Evolutionary conservation across 257 asterid genomes (phyloP).

Genomic region (Catharanthus roseus): DNA sequence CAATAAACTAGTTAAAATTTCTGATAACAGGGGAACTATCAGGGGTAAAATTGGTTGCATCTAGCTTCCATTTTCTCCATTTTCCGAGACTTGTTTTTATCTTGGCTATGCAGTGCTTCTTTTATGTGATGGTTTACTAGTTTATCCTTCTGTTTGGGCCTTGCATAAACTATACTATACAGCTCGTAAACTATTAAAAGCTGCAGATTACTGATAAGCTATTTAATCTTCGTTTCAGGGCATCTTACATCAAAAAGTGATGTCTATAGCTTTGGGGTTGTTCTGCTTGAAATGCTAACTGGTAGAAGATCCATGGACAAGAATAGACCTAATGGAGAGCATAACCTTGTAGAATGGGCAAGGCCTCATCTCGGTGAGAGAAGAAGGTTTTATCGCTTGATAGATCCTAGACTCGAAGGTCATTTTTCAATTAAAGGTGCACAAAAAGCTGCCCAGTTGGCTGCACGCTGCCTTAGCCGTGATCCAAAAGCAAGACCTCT

Average conservation of each 20-base stretch:
- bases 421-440: conserved; percentile 93
- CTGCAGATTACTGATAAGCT: background rate
- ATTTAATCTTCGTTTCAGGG: conserved; percentile 37
- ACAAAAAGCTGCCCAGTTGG: conserved; percentile 87
- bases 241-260: conserved; percentile 96
- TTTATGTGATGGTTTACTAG: background rate
- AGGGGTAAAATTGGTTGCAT: background rate
- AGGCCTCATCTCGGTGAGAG: conserved; percentile 80
- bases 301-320: conserved; percentile 98
- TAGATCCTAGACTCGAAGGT: conserved; percentile 94
- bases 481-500: conserved; percentile 77
- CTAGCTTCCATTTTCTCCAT: background rate
- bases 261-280: conserved; percentile 91
- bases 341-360: conserved; percentile 96
- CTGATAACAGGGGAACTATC: background rate
- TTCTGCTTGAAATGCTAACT: conserved; percentile 83
- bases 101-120: background rate
- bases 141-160: background rate
- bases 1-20: too few species aligned
- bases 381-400: conserved; percentile 64
- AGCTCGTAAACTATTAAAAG: background rate
- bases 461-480: conserved; percentile 81
- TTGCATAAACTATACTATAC: background rate
- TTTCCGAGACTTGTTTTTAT: background rate
- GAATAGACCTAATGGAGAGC: conserved; percentile 85